phyloP scores from a whole-genome alignment of 495 filamentous ascomycete species.

The Geoglossum glabrum region DNA sequence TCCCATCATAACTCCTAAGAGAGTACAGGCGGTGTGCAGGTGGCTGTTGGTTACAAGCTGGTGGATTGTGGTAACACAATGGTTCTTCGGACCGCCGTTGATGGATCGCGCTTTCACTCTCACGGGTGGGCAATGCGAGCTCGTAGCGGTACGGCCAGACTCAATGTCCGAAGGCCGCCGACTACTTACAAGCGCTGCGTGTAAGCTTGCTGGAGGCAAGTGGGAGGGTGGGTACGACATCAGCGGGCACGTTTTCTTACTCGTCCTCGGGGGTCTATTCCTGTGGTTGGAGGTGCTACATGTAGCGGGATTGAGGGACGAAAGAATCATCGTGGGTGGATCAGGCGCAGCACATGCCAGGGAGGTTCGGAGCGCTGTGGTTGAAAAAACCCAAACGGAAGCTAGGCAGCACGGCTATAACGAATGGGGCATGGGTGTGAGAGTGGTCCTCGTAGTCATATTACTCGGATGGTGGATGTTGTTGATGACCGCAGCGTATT shows the following conservation, averaged over 20 bases:
- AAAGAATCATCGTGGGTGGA: constrained; percentile 29
- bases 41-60: constrained; percentile 51
- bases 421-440: constrained; percentile 24
- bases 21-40: constrained; percentile 33
- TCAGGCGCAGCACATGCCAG: constrained; percentile 14
- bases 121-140: constrained; percentile 58
- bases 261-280: constrained; percentile 63
- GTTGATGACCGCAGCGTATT: constrained; percentile 92
- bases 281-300: constrained; percentile 62
- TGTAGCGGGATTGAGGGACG: constrained; percentile 28
- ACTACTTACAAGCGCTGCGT: constrained; percentile 54
- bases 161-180: constrained; percentile 25
- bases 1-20: constrained; percentile 18
- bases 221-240: constrained; percentile 91
- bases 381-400: constrained; percentile 18
- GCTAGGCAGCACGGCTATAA: not conserved
- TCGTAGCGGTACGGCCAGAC: constrained; percentile 12
- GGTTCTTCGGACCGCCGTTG: constrained; percentile 81
- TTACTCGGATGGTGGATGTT: constrained; percentile 79
- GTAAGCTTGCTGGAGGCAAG: constrained; percentile 55
- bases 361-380: constrained; percentile 4
- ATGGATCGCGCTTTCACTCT: constrained; percentile 69
- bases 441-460: constrained; percentile 30
- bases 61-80: constrained; percentile 76
- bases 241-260: constrained; percentile 82